Evolutionary conservation across 495 filamentous ascomycete genomes (phyloP), one percentile per base, ranked within the genome.

Genomic region (Clavariopsis aquatica): DNA sequence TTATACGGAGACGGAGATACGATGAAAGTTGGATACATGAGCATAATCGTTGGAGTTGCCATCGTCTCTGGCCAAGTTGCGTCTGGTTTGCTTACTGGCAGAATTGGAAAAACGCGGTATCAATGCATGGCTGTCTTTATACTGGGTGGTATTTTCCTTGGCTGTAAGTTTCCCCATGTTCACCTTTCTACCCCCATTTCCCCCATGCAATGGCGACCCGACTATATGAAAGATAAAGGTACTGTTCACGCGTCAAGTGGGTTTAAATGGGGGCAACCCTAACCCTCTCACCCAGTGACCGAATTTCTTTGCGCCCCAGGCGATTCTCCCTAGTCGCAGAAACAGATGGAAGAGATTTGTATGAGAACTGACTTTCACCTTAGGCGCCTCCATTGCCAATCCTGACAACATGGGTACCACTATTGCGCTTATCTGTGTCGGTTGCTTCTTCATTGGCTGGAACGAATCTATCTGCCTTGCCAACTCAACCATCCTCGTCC

Each of bases 371-470:
- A 45, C 19, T 10, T 58, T 43, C 13, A 19, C 24, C 10, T 51
- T 20, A 61, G 57, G n/a, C 27, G 41, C 38, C 26, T 53, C 54
- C 15, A 17, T 45, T 17, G 43, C 36, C 36, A 65, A 26, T 20
- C n/a, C 27, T n/a, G 62, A 49, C 10, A 65, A 34, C 43, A 60
- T 36, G 24, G 47, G 24, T 45, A 28, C 45, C 0, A 23, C 47
- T 1, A 28, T 19, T 26, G 62, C 34, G 2, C 47, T 65, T 17
- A 36, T 65, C 1, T 24, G 24, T 28, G n/a, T 68, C 7, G 59
- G 59, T 12, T 53, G n/a, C n/a, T 62, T 62, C 59, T 62, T 62
- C 49, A 51, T 68, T 31, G 68, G 68, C 46, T 70, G 64, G 57
- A 64, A 52, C 29, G 64, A 68, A 26, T 60, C 15, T 20, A 17